Evolutionary conservation across 2,329 filamentous ascomycete genomes (phyloP).

Genomic region (Metarhizium brunneum): DNA sequence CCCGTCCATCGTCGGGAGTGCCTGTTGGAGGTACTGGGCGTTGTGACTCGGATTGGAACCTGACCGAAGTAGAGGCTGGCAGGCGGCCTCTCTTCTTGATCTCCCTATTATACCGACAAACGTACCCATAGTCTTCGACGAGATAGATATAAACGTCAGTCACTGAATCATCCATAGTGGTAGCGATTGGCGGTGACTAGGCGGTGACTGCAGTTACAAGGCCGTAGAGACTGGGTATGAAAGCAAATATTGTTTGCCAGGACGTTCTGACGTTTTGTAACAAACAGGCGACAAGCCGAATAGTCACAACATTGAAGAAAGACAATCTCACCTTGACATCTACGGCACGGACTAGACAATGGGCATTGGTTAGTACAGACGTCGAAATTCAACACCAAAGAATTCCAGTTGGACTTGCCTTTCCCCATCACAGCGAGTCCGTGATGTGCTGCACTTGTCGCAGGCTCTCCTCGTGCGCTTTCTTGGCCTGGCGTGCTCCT

Average conservation of each 20-base stretch:
- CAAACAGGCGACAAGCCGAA: neutral
- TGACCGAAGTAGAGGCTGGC: slow-evolving; percentile 14
- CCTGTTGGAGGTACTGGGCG: neutral
- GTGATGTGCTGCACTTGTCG: slow-evolving; percentile 27
- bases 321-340: slow-evolving; percentile 23
- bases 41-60: neutral
- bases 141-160: neutral
- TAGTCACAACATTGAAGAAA: neutral
- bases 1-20: neutral
- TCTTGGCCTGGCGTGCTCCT: slow-evolving; percentile 17
- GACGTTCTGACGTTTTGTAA: neutral
- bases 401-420: slow-evolving; percentile 22
- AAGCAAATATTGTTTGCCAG: neutral
- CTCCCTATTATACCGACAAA: slow-evolving; percentile 26
- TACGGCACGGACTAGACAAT: slow-evolving; percentile 18
- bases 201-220: neutral
- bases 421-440: slow-evolving; percentile 33
- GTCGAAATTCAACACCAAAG: neutral
- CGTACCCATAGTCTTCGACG: slow-evolving; percentile 25
- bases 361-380: neutral
- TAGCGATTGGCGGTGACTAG: neutral
- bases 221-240: too few species aligned
- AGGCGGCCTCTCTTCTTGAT: slow-evolving; percentile 27
- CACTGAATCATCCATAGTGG: neutral
- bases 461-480: slow-evolving; percentile 21